Evolutionary conservation across 2,329 filamentous ascomycete genomes (phyloP), one percentile per base, ranked within the genome.

Genomic region (Drechslerella coelobrocha): DNA sequence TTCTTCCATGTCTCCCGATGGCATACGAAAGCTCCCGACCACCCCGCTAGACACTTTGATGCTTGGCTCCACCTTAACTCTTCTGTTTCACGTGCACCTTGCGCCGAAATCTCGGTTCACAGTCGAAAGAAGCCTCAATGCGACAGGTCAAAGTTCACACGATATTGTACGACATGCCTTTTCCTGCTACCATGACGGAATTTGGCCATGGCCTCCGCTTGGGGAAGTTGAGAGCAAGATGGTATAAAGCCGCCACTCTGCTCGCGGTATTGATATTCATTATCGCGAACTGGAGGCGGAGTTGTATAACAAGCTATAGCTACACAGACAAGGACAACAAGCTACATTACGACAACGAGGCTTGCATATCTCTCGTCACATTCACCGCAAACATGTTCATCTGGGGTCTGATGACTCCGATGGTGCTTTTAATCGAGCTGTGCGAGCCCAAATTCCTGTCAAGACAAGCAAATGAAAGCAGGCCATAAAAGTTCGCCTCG

Each of bases 301-400:
- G 66, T 26, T 71, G 66, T 45, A 59, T 71, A 31, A 17, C 66
- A 2, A 63, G 59, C 54, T 63, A 63, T 10, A 71, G 53, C 48
- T 63, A 71, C 23, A 63, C 59, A 2, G 59, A 71, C 17, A 57
- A 31, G 29, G 27, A 57, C 12, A 62, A 59, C 29, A 62, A 14
- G n/a, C 24, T 62, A 9, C 57, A 47, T 27, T 71, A 71, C 39
- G 24, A 50, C 27, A 54, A 54, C 50, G 45, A 62, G 27, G 53
- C 62, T 14, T 71, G 66, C 21, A 27, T 54, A 2, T 71, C 66
- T 17, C 51, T 71, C 12, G 41, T 63, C 14, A 41, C 34, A 2
- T 71, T 71, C 26, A 63, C 66, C 9, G 53, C 59, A 4, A 71
- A 63, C 27, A 71, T 60, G 53, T 71, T 71, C 43, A 55, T 71